Conservation (phyloP, 306 rosid genomes). For the Delonix regia region DNA sequence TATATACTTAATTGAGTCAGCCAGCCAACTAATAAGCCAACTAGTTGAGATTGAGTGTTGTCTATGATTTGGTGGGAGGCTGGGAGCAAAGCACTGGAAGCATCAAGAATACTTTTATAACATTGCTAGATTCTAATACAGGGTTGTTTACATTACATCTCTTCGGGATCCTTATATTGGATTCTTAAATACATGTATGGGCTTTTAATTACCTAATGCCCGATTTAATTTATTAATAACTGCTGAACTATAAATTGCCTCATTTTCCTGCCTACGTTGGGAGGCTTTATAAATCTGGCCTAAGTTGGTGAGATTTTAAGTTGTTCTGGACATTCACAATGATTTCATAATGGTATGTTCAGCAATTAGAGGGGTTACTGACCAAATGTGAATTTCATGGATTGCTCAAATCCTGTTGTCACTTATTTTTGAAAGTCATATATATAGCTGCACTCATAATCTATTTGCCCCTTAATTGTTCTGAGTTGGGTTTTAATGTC, state of each 20-base stretch:
- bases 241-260: neutral
- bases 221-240: neutral
- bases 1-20: neutral
- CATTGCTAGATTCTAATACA: no score
- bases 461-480: slow-evolving; percentile 19
- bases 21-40: neutral
- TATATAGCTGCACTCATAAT: neutral
- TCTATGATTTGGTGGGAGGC: neutral
- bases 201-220: neutral
- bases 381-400: neutral
- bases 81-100: neutral
- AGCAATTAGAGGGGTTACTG: neutral
- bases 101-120: neutral
- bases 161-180: neutral
- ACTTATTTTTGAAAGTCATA: neutral
- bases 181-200: neutral
- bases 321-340: neutral
- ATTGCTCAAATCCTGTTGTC: neutral
- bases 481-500: slow-evolving; percentile 36
- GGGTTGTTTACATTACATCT: neutral
- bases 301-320: neutral
- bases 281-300: neutral
- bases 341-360: neutral
- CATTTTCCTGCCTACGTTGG: neutral
- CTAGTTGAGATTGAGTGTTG: neutral